Conservation (phyloP, 495 filamentous ascomycete species). For the Penicillium steckii region DNA sequence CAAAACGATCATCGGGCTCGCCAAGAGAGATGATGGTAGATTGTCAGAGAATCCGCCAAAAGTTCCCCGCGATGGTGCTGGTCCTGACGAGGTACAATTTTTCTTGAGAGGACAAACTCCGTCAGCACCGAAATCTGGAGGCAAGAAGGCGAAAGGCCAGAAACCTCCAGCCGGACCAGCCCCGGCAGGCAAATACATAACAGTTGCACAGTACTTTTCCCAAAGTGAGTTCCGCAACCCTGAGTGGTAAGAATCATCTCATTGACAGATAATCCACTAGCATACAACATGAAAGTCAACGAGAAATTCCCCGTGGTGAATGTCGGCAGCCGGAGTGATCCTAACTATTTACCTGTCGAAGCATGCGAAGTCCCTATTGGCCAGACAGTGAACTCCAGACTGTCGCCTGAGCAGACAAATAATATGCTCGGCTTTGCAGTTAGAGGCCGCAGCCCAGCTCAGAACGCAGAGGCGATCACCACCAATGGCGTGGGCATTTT, state of each 20-base stretch:
- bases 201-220: constrained; percentile 52
- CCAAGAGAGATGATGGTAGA: constrained; percentile 35
- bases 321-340: constrained; percentile 55
- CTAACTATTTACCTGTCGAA: constrained; percentile 68
- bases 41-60: constrained; percentile 29
- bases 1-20: constrained; percentile 50
- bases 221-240: constrained; percentile 37
- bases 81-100: constrained; percentile 47
- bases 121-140: constrained; percentile 13
- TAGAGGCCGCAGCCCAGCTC: constrained; percentile 48
- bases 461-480: constrained; percentile 67
- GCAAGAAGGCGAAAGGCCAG: constrained; percentile 38
- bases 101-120: constrained; percentile 29
- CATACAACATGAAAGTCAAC: constrained; percentile 40
- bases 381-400: constrained; percentile 57
- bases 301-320: constrained; percentile 65
- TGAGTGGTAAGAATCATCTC: background rate
- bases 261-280: background rate
- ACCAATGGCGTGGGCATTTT: constrained; percentile 51
- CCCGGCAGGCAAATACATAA: constrained; percentile 41
- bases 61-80: constrained; percentile 35
- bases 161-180: constrained; percentile 33
- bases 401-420: constrained; percentile 54
- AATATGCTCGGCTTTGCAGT: constrained; percentile 71
- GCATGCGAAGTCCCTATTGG: constrained; percentile 63